Base-by-base conservation (phyloP, 768 basidiomycete species). In the Goffeauzyma gilvescens region DNA sequence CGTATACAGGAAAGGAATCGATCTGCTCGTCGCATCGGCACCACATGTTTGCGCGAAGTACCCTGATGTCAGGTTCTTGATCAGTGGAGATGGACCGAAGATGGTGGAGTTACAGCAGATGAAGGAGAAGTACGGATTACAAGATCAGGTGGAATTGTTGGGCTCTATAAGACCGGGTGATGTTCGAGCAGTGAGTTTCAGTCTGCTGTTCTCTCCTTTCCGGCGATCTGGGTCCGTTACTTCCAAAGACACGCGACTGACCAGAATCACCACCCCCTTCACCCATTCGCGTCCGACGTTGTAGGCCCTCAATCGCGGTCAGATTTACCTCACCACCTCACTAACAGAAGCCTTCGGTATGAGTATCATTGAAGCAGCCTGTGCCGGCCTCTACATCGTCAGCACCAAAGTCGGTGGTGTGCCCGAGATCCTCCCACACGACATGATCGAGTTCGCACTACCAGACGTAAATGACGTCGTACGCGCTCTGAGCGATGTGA, bases 271-370 rank as follows among this genome's bases (percentile, higher is more conserved):
- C 28, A 32, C 39, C 32, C 32, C 14, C 21, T 13, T 21, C 22
- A 15, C 18, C 20, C 5, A 3, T 12, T 20, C 18, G 15, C 45
- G 18, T 21, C 23, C 12, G 31, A 20, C 14, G 35, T 25, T 22
- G 12, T 50, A 87, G 84, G 77, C 93, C n/a, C 72, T 98, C 9
- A 69, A 70, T 6, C 76, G 75, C 32, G 93, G 89, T 1, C 72
- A 82, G 10, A 87, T 98, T 47, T 98, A 80, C 65, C 70, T 98
- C 68, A 93, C 89, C 56, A 89, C 93, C 0, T 89, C 86, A 0
- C 71, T 96, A 20, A 96, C 90, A 1, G 93, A 96, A 60, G 75
- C 93, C 0, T 98, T 96, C 52, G 90, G 93, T 0, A 96, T 90
- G 50, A 83, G 81, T n/a, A 87, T 90, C 50, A 72, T 98, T 32